Conservation (phyloP, 352 stramenopile species). For the Pythium volutum region DNA sequence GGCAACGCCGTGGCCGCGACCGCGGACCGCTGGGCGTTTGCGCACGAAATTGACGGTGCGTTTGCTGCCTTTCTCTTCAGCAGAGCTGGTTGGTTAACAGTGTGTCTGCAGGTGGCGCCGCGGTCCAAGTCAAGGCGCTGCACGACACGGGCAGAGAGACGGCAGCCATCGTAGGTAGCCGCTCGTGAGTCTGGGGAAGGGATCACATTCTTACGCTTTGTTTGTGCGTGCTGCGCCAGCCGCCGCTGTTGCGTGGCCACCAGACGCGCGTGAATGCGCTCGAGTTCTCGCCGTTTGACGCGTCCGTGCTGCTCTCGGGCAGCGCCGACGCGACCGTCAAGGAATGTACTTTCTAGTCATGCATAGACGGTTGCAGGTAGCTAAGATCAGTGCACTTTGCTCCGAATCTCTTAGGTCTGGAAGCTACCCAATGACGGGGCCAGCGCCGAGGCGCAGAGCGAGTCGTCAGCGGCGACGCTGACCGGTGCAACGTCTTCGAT, state of each 20-base stretch:
- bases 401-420: slow-evolving; percentile 43
- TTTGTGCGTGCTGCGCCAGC: slow-evolving; percentile 20
- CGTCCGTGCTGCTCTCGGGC: slow-evolving; percentile 48
- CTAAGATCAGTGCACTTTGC: not conserved
- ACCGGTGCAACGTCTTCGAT: slow-evolving; percentile 26
- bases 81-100: not conserved
- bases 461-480: slow-evolving; percentile 19
- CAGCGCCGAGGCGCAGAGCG: slow-evolving; percentile 16
- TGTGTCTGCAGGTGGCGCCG: slow-evolving; percentile 34
- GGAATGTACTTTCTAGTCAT: slow-evolving; percentile 10
- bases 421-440: slow-evolving; percentile 30
- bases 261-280: slow-evolving; percentile 57
- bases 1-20: slow-evolving; percentile 46
- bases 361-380: not conserved
- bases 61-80: not conserved
- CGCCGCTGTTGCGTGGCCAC: slow-evolving; percentile 60
- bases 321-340: slow-evolving; percentile 55
- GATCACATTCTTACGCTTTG: not conserved
- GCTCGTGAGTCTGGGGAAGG: not conserved
- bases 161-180: slow-evolving; percentile 22
- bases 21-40: slow-evolving; percentile 49
- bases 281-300: slow-evolving; percentile 55
- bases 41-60: slow-evolving; percentile 57
- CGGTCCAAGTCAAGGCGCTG: slow-evolving; percentile 60
- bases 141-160: slow-evolving; percentile 41